Evolutionary conservation across 176 grass and related monocot genomes (phyloP), one percentile per base, ranked within the genome.

Genomic region (Triticum aestivum): DNA sequence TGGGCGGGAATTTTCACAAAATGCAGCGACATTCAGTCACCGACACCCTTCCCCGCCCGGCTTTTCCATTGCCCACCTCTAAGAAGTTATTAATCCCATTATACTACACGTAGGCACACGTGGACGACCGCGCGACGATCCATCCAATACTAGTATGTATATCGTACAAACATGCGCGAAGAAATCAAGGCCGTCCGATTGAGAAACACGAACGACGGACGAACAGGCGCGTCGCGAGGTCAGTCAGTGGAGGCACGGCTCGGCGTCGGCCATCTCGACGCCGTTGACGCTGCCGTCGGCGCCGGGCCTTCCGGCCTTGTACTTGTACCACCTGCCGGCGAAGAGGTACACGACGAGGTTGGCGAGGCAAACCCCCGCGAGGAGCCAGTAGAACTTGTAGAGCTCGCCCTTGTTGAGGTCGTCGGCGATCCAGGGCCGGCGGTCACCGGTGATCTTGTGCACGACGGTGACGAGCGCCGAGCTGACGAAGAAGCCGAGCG

Each of bases 351-450:
- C 35, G 47, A 73, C 9, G 49, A 96, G 69, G 77, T 99, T 96
- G 59, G 72, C 77, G 12, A 91, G 6, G 89, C 92, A 93, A 11
- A 99, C 8, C 1, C 32, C 61, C 6, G 97, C 90, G 82, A 99
- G 86, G 5, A 99, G 89, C 97, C 97, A 96, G 87, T 99, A 99
- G 92, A 96, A 99, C 75, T 93, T 92, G 66, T 99, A 88, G 27
- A 99, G 80, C 61, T 92, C 30, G 4, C 97, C 97, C 44, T 77
- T 79, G 73, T 99, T 97, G 9, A 99, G 86, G 77, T 97, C 79
- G 79, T 99, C 34, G 3, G 97, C 85, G n/a, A 99, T 75, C 97
- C 97, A 99, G 0, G 94, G 79, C 1, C 37, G 73, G 24, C 85
- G 65, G 33, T 84, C 65, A 18, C 82, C 92, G 0, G 94, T 99